Evolutionary conservation across 805 yeast genomes (phyloP), one percentile per base, ranked within the genome.

Genomic region (Yamadazyma nakazawae): DNA sequence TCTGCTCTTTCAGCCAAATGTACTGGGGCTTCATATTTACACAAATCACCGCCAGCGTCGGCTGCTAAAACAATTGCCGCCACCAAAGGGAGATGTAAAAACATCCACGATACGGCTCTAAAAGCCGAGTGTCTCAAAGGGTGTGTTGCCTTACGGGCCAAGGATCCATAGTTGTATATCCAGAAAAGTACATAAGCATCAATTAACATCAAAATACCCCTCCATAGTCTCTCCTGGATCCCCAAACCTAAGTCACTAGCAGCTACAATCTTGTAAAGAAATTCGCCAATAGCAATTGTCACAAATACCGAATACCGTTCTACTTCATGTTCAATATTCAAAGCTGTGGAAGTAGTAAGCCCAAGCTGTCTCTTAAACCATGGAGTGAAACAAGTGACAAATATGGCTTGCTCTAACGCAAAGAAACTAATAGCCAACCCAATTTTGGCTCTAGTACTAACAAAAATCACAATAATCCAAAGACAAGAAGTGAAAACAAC

Each of bases 221-320:
- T 63, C n/a, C 72, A 74, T 17, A 77, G 61, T 36, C 67, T 68
- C 3, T 53, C 53, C 38, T 68, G 64, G 49, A 80, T 65, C 0
- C 84, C 84, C 1, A 57, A 46, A 0, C 75, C 78, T 35, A 79
- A 67, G 0, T 80, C 76, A n/a, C 70, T 63, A 0, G 61, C 60
- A 2, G 81, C 76, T 7, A 80, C 84, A 8, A 78, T 64, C 35
- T 73, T 75, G 54, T 75, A 80, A 12, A 81, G 61, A 52, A 80
- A 82, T 52, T 82, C 87, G 31, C 88, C 88, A 51, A 82, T 70
- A 4, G 85, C 85, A 60, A 83, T 81, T 52, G 81, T 74, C 45
- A 70, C 81, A 55, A 82, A 82, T 0, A 82, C 79, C 2, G 76
- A 71, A 54, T 68, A 72, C 46, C 88, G 60, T 55, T 83, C 88